phyloP scores from a whole-genome alignment of 495 filamentous ascomycete species.

The Hypoxylon perforatum region DNA sequence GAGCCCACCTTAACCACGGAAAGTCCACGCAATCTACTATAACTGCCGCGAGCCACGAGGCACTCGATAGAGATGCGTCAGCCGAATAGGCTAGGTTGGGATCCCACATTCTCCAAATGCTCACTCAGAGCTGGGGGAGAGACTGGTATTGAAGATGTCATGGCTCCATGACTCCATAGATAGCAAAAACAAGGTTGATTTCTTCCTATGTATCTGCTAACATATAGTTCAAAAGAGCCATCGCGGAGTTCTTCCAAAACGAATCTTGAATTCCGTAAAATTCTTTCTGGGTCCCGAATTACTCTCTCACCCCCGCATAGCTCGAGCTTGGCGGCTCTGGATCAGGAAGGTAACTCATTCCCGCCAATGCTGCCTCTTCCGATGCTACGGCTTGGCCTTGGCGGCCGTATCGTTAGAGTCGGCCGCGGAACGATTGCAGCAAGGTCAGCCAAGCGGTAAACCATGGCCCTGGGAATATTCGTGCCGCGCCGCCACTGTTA shows the following conservation, averaged over 20 bases:
- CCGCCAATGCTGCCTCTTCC: constrained; percentile 19
- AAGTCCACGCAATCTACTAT: too few relatives aligned
- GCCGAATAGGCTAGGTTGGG: too few relatives aligned
- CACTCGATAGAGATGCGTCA: too few relatives aligned
- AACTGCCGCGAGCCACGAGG: too few relatives aligned
- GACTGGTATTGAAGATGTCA: too few relatives aligned
- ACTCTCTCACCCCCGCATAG: constrained; percentile 26
- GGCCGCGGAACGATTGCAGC: not conserved
- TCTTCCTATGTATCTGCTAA: too few relatives aligned
- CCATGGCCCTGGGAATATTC: constrained; percentile 16
- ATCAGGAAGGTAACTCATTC: constrained; percentile 29
- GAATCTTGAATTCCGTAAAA: constrained; percentile 15
- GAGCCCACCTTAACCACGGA: too few relatives aligned
- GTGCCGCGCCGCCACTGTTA: not conserved
- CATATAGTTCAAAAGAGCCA: not conserved
- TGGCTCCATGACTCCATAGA: too few relatives aligned
- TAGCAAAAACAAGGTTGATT: not conserved
- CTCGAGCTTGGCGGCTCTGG: constrained; percentile 24
- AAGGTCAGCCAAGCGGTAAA: too few relatives aligned
- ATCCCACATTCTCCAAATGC: too few relatives aligned
- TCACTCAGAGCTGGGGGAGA: too few relatives aligned
- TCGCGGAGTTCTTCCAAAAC: not conserved
- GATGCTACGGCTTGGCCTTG: constrained; percentile 31
- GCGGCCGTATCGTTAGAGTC: constrained; percentile 25
- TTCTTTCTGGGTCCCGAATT: constrained; percentile 26